Evolutionary conservation across 2,329 filamentous ascomycete species (phyloP).

Genomic region (Apiospora koreana): DNA sequence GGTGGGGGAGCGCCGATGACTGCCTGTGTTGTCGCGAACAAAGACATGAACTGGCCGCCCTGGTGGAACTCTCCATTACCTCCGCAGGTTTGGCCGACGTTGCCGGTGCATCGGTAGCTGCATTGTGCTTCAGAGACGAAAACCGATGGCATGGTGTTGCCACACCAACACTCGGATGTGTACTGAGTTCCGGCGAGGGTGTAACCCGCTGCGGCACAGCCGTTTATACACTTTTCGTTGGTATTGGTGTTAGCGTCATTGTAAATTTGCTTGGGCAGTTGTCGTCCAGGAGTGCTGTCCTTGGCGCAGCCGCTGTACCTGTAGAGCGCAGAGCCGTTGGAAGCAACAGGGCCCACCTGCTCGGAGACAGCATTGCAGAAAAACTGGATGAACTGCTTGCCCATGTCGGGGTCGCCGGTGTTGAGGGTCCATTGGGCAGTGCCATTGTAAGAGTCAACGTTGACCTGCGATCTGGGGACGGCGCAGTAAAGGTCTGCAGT

Average conservation of each 20-base stretch:
- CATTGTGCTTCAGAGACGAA: conserved; percentile 49
- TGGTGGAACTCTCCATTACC: conserved; percentile 44
- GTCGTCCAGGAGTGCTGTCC: conserved; percentile 57
- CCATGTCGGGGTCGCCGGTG: conserved; percentile 52
- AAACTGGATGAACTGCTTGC: conserved; percentile 55
- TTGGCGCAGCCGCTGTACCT: conserved; percentile 56
- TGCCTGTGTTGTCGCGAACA: conserved; percentile 42
- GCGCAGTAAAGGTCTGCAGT: conserved; percentile 56
- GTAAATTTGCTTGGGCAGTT: conserved; percentile 46
- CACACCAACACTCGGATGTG: conserved; percentile 55
- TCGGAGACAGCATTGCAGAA: conserved; percentile 51
- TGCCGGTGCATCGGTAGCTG: conserved; percentile 52
- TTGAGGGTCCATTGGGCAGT: conserved; percentile 58
- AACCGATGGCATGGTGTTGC: conserved; percentile 45
- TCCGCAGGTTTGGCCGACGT: conserved; percentile 53
- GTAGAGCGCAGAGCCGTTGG: conserved; percentile 47
- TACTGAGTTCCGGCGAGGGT: conserved; percentile 53
- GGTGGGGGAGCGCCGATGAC: conserved; percentile 14
- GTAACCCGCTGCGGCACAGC: conserved; percentile 38
- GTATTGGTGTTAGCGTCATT: conserved; percentile 39
- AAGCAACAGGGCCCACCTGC: conserved; percentile 50
- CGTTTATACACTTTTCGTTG: conserved; percentile 45
- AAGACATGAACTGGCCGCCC: conserved; percentile 45
- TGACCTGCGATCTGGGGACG: conserved; percentile 58
- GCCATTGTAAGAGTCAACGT: conserved; percentile 50